These are phyloP conservation scores for Schizosaccharomyces osmophilus DNA, from an alignment of 805 yeast species.

Conservation along the genomic window DNA sequence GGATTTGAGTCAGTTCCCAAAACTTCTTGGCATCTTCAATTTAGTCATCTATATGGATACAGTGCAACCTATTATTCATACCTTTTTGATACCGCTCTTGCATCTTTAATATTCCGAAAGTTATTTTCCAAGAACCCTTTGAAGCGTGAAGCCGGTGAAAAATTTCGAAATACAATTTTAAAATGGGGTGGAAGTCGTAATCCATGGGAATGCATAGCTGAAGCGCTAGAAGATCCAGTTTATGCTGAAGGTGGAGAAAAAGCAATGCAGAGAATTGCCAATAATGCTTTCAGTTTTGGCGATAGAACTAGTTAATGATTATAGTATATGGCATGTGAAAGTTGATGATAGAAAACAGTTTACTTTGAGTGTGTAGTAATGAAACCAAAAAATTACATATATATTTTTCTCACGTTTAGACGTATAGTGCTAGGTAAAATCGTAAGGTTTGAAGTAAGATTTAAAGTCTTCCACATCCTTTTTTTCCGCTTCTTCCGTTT, in stretches of 20 bases:
- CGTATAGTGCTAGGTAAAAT: slow-evolving; percentile 17
- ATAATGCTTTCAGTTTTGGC: background rate
- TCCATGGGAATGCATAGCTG: slow-evolving; percentile 65
- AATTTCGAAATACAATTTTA: slow-evolving; percentile 42
- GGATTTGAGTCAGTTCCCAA: slow-evolving; percentile 33
- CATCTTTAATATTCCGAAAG: slow-evolving; percentile 57
- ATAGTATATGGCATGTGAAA: background rate
- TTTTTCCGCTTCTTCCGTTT: slow-evolving; percentile 35
- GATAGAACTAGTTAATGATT: background rate
- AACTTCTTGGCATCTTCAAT: slow-evolving; percentile 81
- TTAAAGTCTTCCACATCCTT: slow-evolving; percentile 42
- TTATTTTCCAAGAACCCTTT: slow-evolving; percentile 46
- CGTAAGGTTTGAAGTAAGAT: slow-evolving; percentile 26
- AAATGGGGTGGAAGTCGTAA: slow-evolving; percentile 86
- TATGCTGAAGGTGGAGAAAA: background rate
- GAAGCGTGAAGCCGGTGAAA: slow-evolving; percentile 47
- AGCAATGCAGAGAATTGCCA: background rate
- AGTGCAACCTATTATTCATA: slow-evolving; percentile 89
- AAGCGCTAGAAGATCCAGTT: background rate
- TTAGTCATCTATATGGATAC: slow-evolving; percentile 79
- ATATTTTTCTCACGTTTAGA: no score
- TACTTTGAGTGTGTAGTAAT: no score
- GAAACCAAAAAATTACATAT: no score
- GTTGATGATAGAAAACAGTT: background rate
- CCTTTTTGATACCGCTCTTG: slow-evolving; percentile 75